Percentiles rank a stretch among this genome's conserved stretches.
Conservation (phyloP, 1,139 yeast genomes). For the Pichia sp. region DNA sequence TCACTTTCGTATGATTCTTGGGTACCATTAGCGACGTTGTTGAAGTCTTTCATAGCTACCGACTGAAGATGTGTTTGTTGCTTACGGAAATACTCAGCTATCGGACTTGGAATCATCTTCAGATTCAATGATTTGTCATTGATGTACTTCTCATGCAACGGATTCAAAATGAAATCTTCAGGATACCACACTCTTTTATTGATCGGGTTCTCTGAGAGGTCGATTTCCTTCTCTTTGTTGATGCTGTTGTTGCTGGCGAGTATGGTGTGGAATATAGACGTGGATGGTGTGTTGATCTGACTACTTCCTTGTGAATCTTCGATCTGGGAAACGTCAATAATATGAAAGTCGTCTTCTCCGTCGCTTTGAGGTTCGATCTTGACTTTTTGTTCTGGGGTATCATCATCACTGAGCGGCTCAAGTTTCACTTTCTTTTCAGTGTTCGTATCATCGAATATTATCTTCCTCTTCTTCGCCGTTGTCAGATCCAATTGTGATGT, state of each 20-base stretch:
- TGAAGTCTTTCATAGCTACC: slow-evolving; percentile 23
- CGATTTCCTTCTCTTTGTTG: neutral
- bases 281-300: neutral
- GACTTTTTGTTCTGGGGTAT: too few relatives aligned
- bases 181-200: slow-evolving; percentile 30
- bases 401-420: too few relatives aligned
- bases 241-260: neutral
- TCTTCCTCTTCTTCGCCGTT: neutral
- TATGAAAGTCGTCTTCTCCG: neutral
- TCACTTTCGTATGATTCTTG: neutral
- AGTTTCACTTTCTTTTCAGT: too few relatives aligned
- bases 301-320: slow-evolving; percentile 7
- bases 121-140: slow-evolving; percentile 4
- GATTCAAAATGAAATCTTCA: slow-evolving; percentile 31
- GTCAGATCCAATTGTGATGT: neutral
- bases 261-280: neutral
- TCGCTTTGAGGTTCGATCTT: too few relatives aligned
- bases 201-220: slow-evolving; percentile 25
- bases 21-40: slow-evolving; percentile 20
- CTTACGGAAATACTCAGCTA: slow-evolving; percentile 13
- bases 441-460: neutral
- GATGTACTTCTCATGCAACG: slow-evolving; percentile 13
- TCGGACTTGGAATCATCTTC: slow-evolving; percentile 4
- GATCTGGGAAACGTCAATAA: slow-evolving; percentile 8
- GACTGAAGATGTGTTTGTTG: slow-evolving; percentile 23